These are phyloP conservation scores for Annona squamosa DNA, from an alignment of 164 flowering plant species.

Conservation along the genomic window DNA sequence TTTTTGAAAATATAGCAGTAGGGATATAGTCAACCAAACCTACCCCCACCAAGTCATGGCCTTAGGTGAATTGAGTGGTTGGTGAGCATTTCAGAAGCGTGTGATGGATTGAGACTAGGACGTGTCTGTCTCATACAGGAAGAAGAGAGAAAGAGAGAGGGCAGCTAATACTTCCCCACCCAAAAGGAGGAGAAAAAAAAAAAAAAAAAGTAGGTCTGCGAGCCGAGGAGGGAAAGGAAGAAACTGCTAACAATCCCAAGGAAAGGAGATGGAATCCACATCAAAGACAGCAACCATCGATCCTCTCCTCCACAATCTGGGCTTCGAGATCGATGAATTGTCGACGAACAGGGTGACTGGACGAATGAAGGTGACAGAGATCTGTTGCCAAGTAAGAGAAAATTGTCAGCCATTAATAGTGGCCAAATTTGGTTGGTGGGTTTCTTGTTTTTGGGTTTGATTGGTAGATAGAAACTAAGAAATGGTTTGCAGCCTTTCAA, in stretches of 20 bases:
- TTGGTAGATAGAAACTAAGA: no score
- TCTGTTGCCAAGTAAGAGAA: constrained; percentile 51
- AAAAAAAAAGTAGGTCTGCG: neutral
- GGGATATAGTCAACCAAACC: no score
- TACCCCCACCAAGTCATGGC: no score
- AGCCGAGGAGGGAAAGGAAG: neutral
- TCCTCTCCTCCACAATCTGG: constrained; percentile 47
- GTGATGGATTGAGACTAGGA: no score
- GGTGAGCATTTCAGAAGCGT: no score
- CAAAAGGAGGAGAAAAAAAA: neutral
- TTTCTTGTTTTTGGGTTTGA: no score
- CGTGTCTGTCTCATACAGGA: neutral
- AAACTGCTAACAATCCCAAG: neutral
- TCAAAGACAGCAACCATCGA: constrained; percentile 38
- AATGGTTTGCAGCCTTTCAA: constrained; percentile 46
- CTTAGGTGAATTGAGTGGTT: no score
- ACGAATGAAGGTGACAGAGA: constrained; percentile 38
- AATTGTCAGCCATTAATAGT: neutral
- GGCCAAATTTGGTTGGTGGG: neutral
- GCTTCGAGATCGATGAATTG: constrained; percentile 50
- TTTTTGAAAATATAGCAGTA: no score
- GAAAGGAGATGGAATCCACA: neutral
- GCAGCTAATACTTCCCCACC: neutral
- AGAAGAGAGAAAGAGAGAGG: neutral
- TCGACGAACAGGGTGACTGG: constrained; percentile 52